phyloP scores from a whole-genome alignment of 78 protist genomes.

The Neovahlkampfia damariscottae region DNA sequence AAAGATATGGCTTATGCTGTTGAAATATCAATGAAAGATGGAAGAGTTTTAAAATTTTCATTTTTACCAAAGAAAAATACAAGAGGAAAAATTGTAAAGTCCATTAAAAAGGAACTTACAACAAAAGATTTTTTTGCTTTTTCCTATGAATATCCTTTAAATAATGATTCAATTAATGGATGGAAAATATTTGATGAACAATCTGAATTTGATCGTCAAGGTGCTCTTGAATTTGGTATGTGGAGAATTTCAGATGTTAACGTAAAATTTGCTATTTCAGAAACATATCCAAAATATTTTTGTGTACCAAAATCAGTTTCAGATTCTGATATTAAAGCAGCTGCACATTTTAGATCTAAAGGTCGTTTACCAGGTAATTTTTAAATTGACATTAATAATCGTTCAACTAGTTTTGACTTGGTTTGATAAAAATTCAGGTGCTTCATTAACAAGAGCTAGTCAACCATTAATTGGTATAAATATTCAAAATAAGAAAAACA shows the following conservation, averaged over 20 bases:
- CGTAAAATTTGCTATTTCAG: slow-evolving; percentile 27
- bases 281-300: slow-evolving; percentile 44
- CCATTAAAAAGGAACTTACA: not conserved
- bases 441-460: slow-evolving; percentile 34
- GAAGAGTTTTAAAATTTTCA: not conserved
- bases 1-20: not conserved
- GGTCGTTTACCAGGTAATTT: slow-evolving; percentile 68
- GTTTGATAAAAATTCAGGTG: slow-evolving; percentile 30
- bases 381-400: too few relatives aligned
- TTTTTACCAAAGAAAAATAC: not conserved
- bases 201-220: slow-evolving; percentile 16
- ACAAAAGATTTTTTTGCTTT: not conserved
- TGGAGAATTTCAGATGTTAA: slow-evolving; percentile 53
- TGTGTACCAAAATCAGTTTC: slow-evolving; percentile 34
- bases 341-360: slow-evolving; percentile 42
- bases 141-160: not conserved
- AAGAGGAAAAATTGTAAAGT: not conserved
- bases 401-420: slow-evolving; percentile 51
- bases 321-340: slow-evolving; percentile 27
- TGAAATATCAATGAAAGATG: slow-evolving; percentile 3
- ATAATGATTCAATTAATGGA: not conserved
- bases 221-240: not conserved
- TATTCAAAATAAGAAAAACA: not conserved
- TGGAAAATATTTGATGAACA: slow-evolving; percentile 14
- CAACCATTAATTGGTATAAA: slow-evolving; percentile 58